These are phyloP conservation scores for Leucocoprinus gongylophorus DNA, from an alignment of 1,284 basidiomycete genomes.

Conservation along the genomic window DNA sequence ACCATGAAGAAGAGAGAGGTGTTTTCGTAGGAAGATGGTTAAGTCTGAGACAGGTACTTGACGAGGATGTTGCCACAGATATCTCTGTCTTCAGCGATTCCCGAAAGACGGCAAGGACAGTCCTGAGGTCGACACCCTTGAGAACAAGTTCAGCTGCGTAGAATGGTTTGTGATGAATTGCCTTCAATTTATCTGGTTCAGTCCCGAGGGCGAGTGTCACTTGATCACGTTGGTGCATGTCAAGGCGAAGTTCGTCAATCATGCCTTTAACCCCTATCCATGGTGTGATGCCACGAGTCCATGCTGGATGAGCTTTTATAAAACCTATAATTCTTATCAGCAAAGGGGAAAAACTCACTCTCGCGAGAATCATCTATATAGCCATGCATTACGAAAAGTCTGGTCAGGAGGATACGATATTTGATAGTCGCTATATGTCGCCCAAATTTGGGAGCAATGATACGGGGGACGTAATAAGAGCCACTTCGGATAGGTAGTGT, in stretches of 20 bases:
- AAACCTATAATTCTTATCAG: background rate
- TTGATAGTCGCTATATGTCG: conserved; percentile 89
- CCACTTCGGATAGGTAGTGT: conserved; percentile 88
- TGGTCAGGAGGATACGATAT: conserved; percentile 77
- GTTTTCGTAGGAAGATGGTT: conserved; percentile 37
- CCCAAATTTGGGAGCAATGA: conserved; percentile 84
- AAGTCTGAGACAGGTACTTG: conserved; percentile 44
- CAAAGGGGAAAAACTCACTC: conserved; percentile 29
- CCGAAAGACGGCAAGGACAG: conserved; percentile 71
- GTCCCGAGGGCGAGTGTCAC: conserved; percentile 55
- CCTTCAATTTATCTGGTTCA: conserved; percentile 44
- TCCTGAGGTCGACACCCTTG: conserved; percentile 73
- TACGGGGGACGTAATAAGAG: conserved; percentile 67
- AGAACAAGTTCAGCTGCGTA: conserved; percentile 88
- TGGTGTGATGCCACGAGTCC: conserved; percentile 72
- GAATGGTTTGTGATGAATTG: conserved; percentile 77
- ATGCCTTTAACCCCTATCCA: conserved; percentile 83
- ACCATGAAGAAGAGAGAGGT: conserved; percentile 52
- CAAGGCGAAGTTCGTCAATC: conserved; percentile 77
- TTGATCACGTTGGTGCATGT: conserved; percentile 91
- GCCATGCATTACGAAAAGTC: conserved; percentile 81
- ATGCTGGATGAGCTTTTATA: conserved; percentile 40
- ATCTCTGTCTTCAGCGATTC: conserved; percentile 63
- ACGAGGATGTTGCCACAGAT: conserved; percentile 38
- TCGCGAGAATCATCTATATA: conserved; percentile 77